These are phyloP conservation scores for Dryas drummondii DNA, from an alignment of 306 rosid species.

Conservation along the genomic window DNA sequence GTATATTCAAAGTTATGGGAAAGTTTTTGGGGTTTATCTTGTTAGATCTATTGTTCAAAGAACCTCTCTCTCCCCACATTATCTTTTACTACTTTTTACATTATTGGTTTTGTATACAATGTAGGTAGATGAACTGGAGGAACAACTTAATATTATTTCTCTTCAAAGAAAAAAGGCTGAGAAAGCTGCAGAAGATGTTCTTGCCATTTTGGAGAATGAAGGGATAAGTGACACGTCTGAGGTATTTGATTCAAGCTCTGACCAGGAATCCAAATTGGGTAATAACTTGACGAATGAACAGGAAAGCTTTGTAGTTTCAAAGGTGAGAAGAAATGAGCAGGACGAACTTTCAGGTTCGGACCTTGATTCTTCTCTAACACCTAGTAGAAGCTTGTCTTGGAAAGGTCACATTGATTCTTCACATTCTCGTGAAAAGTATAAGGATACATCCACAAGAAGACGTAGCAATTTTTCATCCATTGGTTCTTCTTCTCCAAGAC, in stretches of 20 bases:
- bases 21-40: slow-evolving; percentile 23
- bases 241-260: slow-evolving; percentile 68
- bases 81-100: not conserved
- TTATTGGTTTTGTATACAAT: slow-evolving; percentile 3
- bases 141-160: slow-evolving; percentile 66
- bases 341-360: slow-evolving; percentile 65
- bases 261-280: slow-evolving; percentile 56
- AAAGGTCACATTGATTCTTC: slow-evolving; percentile 67
- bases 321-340: slow-evolving; percentile 42
- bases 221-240: slow-evolving; percentile 75
- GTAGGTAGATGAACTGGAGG: slow-evolving; percentile 84
- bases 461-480: slow-evolving; percentile 50
- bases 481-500: slow-evolving; percentile 66
- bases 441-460: slow-evolving; percentile 45
- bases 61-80: not conserved
- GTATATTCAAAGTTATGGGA: slow-evolving; percentile 37
- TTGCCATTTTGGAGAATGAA: slow-evolving; percentile 77
- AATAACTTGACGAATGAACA: slow-evolving; percentile 38
- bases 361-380: slow-evolving; percentile 52
- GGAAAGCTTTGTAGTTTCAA: slow-evolving; percentile 35
- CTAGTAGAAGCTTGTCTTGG: slow-evolving; percentile 84
- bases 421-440: slow-evolving; percentile 55
- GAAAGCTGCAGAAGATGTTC: slow-evolving; percentile 89
- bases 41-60: slow-evolving; percentile 11
- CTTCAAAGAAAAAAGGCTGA: slow-evolving; percentile 88